These are phyloP conservation scores for Baorangia bicolor DNA, from an alignment of 768 basidiomycete genomes.

Conservation along the genomic window DNA sequence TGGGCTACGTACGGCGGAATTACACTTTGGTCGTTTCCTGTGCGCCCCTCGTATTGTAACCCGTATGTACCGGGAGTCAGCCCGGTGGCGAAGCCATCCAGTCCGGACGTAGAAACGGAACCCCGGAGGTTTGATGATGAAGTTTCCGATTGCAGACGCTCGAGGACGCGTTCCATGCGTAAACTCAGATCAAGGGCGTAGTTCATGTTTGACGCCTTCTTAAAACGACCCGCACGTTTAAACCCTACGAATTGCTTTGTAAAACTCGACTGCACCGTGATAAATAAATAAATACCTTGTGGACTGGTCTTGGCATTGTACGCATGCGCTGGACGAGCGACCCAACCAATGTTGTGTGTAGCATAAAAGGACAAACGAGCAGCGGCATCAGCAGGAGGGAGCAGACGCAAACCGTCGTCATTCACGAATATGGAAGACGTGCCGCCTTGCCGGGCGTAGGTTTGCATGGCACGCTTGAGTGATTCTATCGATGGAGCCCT, in stretches of 20 bases:
- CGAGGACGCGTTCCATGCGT: slow-evolving; percentile 33
- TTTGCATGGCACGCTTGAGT: slow-evolving; percentile 59
- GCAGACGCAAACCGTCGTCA: slow-evolving; percentile 59
- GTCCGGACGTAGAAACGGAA: slow-evolving; percentile 23
- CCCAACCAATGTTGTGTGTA: slow-evolving; percentile 57
- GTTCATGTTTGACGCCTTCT: slow-evolving; percentile 94
- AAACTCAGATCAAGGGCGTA: slow-evolving; percentile 56
- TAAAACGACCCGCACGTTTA: slow-evolving; percentile 74
- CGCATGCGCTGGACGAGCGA: slow-evolving; percentile 54
- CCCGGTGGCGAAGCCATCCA: slow-evolving; percentile 24
- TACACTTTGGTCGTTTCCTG: slow-evolving; percentile 55
- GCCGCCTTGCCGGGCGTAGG: slow-evolving; percentile 66
- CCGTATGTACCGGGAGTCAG: slow-evolving; percentile 50
- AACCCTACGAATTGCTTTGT: slow-evolving; percentile 17
- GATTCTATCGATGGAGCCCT: slow-evolving; percentile 51
- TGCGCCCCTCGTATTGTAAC: slow-evolving; percentile 62
- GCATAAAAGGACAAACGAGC: slow-evolving; percentile 53
- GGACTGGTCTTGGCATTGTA: slow-evolving; percentile 44
- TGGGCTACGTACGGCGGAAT: slow-evolving; percentile 20
- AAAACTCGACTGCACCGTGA: slow-evolving; percentile 36
- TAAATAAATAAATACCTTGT: slow-evolving; percentile 37
- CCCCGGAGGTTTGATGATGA: slow-evolving; percentile 21
- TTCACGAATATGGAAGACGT: slow-evolving; percentile 57
- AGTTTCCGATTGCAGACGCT: slow-evolving; percentile 28
- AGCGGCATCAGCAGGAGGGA: slow-evolving; percentile 45